Conservation (phyloP, 2,329 filamentous ascomycete genomes). For the Aspergillus sergii region DNA sequence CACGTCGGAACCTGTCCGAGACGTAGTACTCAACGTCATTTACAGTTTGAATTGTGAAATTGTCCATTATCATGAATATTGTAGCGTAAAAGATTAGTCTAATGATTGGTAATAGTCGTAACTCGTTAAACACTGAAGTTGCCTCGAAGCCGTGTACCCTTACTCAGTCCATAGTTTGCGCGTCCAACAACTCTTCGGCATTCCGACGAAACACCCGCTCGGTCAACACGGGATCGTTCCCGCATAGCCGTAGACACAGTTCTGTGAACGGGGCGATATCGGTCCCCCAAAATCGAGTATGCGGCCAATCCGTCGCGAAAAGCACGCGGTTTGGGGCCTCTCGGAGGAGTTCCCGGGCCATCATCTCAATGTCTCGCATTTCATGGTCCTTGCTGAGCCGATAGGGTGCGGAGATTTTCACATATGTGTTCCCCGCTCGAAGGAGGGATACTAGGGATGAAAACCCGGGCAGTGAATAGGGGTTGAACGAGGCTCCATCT, state of each 20-base stretch:
- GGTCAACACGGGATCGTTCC: slow-evolving; percentile 46
- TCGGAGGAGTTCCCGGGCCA: slow-evolving; percentile 54
- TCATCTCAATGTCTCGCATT: slow-evolving; percentile 50
- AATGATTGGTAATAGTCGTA: neutral
- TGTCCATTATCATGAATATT: neutral
- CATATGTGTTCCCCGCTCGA: slow-evolving; percentile 52
- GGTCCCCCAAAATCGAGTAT: slow-evolving; percentile 62
- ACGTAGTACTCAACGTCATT: neutral
- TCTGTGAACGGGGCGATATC: slow-evolving; percentile 60
- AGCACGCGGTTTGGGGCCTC: slow-evolving; percentile 52
- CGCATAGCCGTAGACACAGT: slow-evolving; percentile 57
- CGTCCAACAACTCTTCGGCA: slow-evolving; percentile 53
- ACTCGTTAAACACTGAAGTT: neutral
- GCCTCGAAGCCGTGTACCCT: neutral
- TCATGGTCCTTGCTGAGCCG: slow-evolving; percentile 52
- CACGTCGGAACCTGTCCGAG: slow-evolving; percentile 1
- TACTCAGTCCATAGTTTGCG: neutral
- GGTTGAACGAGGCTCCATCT: slow-evolving; percentile 33
- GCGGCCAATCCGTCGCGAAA: slow-evolving; percentile 67
- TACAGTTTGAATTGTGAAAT: neutral
- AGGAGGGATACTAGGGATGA: slow-evolving; percentile 52
- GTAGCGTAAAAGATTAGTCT: neutral
- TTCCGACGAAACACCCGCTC: slow-evolving; percentile 59
- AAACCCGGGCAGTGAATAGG: slow-evolving; percentile 55
- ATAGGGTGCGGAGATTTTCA: slow-evolving; percentile 64